phyloP scores from a whole-genome alignment of 208 protist genomes.

The Eutreptiella sp. region DNA sequence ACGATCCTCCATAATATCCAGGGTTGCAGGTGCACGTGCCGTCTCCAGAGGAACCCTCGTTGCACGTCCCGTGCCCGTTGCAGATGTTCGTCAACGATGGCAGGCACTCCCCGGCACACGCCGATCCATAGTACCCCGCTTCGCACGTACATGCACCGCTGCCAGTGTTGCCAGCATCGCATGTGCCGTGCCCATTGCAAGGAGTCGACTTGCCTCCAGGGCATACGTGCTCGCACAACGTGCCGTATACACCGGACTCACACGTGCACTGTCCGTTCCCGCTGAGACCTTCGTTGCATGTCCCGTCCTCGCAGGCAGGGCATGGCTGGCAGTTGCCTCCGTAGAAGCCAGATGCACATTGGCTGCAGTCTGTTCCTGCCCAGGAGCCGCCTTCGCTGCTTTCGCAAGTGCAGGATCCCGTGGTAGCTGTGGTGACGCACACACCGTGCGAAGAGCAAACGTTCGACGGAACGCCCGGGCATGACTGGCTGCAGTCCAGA shows the following conservation, averaged over 20 bases:
- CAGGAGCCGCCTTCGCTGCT: no score
- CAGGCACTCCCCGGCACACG: no score
- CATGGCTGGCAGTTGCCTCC: no score
- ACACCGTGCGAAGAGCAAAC: not conserved
- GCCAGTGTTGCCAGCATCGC: not conserved
- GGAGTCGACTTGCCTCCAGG: not conserved
- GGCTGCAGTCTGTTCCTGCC: no score
- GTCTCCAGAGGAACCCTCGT: not conserved
- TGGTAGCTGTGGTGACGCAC: not conserved
- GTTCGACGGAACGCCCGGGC: not conserved
- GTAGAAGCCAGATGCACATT: no score
- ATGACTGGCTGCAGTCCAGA: not conserved
- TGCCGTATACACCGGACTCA: not conserved
- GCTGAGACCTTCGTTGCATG: no score
- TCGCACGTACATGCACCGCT: conserved; percentile 10
- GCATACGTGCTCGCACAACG: not conserved
- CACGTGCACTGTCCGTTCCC: not conserved
- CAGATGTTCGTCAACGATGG: no score
- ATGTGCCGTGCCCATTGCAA: not conserved
- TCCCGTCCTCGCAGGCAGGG: no score
- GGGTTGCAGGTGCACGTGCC: conserved; percentile 27
- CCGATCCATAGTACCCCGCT: no score
- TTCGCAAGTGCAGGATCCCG: no score
- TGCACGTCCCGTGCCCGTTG: conserved; percentile 24
- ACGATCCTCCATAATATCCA: conserved; percentile 9